Percentiles rank a stretch among this genome's conserved stretches.
Conservation (phyloP, 768 basidiomycete species). For the Mycena metata region DNA sequence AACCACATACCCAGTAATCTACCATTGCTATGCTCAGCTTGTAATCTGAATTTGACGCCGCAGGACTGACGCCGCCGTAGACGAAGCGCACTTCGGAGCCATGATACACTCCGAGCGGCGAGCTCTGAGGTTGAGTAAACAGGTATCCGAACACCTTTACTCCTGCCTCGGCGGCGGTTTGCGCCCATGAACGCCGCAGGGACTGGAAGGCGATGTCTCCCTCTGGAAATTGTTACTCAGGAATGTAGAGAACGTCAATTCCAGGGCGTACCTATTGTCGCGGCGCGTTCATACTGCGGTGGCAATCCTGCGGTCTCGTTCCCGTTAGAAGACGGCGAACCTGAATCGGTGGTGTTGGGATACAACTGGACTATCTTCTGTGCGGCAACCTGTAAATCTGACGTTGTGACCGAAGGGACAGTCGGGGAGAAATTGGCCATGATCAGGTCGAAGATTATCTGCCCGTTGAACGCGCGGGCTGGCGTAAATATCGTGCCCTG, state of each 20-base stretch:
- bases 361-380: conserved; percentile 52
- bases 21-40: conserved; percentile 50
- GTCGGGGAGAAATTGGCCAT: conserved; percentile 18
- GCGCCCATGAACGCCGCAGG: conserved; percentile 55
- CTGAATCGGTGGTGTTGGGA: conserved; percentile 53
- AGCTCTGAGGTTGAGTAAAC: conserved; percentile 55
- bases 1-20: conserved; percentile 53
- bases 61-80: conserved; percentile 47
- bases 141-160: conserved; percentile 58
- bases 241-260: background rate
- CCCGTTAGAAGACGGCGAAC: conserved; percentile 58
- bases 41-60: conserved; percentile 30
- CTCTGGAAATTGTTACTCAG: no score
- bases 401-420: background rate
- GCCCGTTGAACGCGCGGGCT: background rate
- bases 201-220: conserved; percentile 58
- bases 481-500: conserved; percentile 11
- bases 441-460: background rate
- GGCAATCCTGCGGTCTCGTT: conserved; percentile 58
- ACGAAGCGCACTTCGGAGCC: conserved; percentile 52
- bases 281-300: conserved; percentile 47
- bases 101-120: conserved; percentile 51
- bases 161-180: conserved; percentile 53
- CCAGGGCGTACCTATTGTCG: conserved; percentile 46
- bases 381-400: conserved; percentile 41